Evolutionary conservation across 345 rosid species (phyloP).

Genomic region (Cardamine chenopodiifolia): DNA sequence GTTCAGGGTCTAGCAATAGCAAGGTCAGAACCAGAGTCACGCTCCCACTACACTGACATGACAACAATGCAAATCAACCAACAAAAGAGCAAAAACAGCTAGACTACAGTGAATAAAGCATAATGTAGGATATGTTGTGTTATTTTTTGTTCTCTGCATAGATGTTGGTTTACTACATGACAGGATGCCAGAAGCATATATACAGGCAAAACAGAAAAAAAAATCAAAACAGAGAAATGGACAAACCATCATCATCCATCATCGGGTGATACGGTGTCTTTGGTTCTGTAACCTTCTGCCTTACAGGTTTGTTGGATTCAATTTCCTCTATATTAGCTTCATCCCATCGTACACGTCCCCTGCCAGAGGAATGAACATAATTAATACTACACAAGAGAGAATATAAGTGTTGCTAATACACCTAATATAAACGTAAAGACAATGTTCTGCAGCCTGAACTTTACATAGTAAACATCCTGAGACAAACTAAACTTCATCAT

Average conservation of each 20-base stretch:
- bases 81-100: not conserved
- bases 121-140: not conserved
- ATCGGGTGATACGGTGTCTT: constrained; percentile 95
- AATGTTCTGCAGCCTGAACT: constrained; percentile 18
- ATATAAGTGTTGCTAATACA: not conserved
- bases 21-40: not conserved
- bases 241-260: constrained; percentile 83
- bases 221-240: constrained; percentile 7
- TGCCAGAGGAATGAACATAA: constrained; percentile 39
- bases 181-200: constrained; percentile 6
- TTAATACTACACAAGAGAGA: not conserved
- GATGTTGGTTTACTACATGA: not conserved
- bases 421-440: constrained; percentile 2
- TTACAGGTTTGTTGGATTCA: constrained; percentile 90
- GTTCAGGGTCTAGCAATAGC: constrained; percentile 1
- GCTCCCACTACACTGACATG: constrained; percentile 14
- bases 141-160: not conserved
- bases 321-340: constrained; percentile 85
- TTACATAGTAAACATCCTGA: not conserved
- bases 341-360: constrained; percentile 79
- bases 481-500: not conserved
- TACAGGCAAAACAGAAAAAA: not conserved
- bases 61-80: constrained; percentile 9
- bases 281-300: constrained; percentile 97
- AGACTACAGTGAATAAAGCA: not conserved